Conservation (phyloP, 371 early-diverging fungal species). For the Mucor piriformis region DNA sequence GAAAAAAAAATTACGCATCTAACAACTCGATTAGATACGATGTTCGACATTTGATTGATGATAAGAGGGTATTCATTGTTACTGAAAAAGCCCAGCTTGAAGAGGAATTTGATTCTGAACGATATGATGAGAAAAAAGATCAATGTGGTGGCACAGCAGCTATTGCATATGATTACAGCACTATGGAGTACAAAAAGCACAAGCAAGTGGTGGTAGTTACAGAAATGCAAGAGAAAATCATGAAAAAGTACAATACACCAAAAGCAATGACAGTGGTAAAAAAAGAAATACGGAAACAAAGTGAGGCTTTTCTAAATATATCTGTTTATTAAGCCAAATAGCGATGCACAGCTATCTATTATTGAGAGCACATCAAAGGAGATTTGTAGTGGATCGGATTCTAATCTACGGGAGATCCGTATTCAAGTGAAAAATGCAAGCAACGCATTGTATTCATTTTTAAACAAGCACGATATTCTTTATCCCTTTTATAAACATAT, state of each 20-base stretch:
- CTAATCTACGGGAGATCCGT: background rate
- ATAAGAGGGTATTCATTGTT: background rate
- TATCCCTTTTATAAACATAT: background rate
- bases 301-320: background rate
- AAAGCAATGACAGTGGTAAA: background rate
- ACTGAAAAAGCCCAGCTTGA: background rate
- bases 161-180: background rate
- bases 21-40: too few relatives aligned
- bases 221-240: background rate
- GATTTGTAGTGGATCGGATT: background rate
- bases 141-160: background rate
- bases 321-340: background rate
- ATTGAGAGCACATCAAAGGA: background rate
- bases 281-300: background rate
- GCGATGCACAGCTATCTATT: background rate
- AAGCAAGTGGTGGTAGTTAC: background rate
- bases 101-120: background rate
- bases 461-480: background rate
- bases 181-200: background rate
- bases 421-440: conserved; percentile 1
- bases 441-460: background rate
- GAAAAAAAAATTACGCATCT: background rate
- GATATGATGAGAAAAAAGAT: background rate
- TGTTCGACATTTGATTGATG: background rate
- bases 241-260: background rate